Base-by-base conservation (phyloP, 139 green algal species). In the Auxenochlorella protothecoides region DNA sequence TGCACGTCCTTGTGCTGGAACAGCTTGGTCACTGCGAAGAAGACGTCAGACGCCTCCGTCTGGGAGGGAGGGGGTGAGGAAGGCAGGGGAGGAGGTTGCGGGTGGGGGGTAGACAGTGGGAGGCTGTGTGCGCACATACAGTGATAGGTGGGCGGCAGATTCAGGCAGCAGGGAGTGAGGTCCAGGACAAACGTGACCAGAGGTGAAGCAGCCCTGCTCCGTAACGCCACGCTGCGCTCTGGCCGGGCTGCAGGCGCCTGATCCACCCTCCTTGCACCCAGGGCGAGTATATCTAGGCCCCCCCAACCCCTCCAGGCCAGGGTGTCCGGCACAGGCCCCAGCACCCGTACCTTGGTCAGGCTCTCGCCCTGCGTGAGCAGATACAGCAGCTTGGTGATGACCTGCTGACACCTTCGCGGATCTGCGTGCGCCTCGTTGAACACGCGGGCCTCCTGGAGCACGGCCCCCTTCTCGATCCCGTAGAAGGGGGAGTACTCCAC, bases 331-430 rank as follows among this genome's bases (percentile, higher is more conserved):
- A 44, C 27, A 44, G 27, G 27, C 27, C 27, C 27, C 27, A 44
- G 27, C 27, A 44, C 27, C 27, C 68, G 6, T 72, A 93, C 94
- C 94, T 98, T 99, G 52, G 93, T 99, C 84, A 99, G 97, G 4
- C 81, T 89, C 72, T 99, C 95, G 12, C 95, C 95, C 77, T 99
- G 95, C 69, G 91, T 94, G 4, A 97, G 80, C 64, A 99, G 83
- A 75, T 99, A 99, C 8, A 99, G 86, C 66, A 99, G 85, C 85
- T 99, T 98, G 53, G 95, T 99, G 77, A 99, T 99, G 72, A 99
- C 92, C 91, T 98, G 90, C 76, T 95, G 89, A 74, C 95, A 98
- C 63, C 80, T 79, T 6, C 95, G 81, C 14, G 94, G 75, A 76
- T 99, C 94, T 53, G 97, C 85, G 65, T 98, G 90, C 1, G 88